Percentiles rank a stretch among this genome's conserved stretches.
These are phyloP conservation scores for Vaccinium macrocarpon DNA, from an alignment of 148 eudicot genomes.

Conservation along the genomic window DNA sequence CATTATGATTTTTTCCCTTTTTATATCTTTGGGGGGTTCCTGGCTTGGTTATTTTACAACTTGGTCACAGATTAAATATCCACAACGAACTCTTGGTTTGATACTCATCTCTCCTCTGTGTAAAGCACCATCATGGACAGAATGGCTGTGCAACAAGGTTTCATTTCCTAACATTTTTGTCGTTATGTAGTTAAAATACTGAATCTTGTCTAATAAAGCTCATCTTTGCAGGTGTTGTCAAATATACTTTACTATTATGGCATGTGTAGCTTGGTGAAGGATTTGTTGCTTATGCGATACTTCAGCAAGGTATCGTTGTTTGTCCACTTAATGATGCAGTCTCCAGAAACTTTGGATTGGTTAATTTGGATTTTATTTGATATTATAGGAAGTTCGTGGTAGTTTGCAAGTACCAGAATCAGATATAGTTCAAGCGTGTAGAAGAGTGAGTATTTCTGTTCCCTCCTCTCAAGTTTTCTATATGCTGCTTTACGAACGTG, in stretches of 20 bases:
- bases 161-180: constrained; percentile 26
- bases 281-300: constrained; percentile 78
- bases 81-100: constrained; percentile 75
- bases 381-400: constrained; percentile 70
- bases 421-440: constrained; percentile 71
- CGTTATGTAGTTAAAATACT: constrained; percentile 12
- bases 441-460: constrained; percentile 54
- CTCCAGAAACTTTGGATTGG: not conserved
- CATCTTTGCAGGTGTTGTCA: constrained; percentile 60
- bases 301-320: constrained; percentile 72
- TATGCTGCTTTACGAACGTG: not conserved
- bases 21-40: not conserved
- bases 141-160: constrained; percentile 95
- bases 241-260: constrained; percentile 85
- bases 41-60: not conserved
- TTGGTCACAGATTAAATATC: constrained; percentile 63
- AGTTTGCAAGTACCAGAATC: constrained; percentile 63
- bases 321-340: constrained; percentile 2
- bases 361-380: constrained; percentile 16
- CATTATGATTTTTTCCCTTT: not conserved
- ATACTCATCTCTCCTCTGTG: constrained; percentile 95
- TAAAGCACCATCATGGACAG: constrained; percentile 96
- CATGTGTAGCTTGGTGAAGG: constrained; percentile 83
- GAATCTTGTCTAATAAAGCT: constrained; percentile 19
- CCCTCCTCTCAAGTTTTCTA: not conserved